Conservation (phyloP, 78 protist species). For the Chrysochromulina parva region DNA sequence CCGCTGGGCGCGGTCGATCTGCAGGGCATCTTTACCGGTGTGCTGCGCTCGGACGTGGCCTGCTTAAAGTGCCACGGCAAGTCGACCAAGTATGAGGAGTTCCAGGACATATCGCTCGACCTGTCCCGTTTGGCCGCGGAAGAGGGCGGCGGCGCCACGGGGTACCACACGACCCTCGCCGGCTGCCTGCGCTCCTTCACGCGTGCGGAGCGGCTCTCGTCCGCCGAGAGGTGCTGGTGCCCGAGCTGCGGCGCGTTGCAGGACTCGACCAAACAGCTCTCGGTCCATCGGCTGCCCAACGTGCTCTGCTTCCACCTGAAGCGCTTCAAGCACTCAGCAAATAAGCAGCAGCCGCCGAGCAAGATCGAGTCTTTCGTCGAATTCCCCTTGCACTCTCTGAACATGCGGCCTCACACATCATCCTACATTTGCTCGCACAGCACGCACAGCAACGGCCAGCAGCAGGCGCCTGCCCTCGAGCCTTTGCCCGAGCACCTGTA, state of each 20-base stretch:
- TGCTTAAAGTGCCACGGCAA: slow-evolving; percentile 28
- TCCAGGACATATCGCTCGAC: slow-evolving; percentile 52
- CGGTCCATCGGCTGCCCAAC: not conserved
- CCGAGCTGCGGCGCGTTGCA: not conserved
- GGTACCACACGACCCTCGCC: not conserved
- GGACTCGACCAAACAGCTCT: slow-evolving; percentile 11
- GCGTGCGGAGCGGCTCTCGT: not conserved
- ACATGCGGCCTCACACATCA: not conserved
- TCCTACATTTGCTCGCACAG: not conserved
- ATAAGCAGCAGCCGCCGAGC: not conserved
- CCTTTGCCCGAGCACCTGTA: not conserved
- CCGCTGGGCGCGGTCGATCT: not conserved
- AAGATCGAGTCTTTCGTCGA: not conserved
- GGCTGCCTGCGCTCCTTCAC: not conserved
- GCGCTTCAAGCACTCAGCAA: not conserved
- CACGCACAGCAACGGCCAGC: not conserved
- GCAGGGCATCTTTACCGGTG: slow-evolving; percentile 48
- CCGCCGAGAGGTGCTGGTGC: not conserved
- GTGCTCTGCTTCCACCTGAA: slow-evolving; percentile 34
- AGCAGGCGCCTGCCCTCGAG: not conserved
- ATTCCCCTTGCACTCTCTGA: not conserved
- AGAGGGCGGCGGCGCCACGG: too few relatives aligned
- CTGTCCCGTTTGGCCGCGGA: not conserved
- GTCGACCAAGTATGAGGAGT: slow-evolving; percentile 28
- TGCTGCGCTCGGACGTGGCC: slow-evolving; percentile 33